These are phyloP conservation scores for Pichia sp. DNA, from an alignment of 1,139 yeast genomes.

Conservation along the genomic window DNA sequence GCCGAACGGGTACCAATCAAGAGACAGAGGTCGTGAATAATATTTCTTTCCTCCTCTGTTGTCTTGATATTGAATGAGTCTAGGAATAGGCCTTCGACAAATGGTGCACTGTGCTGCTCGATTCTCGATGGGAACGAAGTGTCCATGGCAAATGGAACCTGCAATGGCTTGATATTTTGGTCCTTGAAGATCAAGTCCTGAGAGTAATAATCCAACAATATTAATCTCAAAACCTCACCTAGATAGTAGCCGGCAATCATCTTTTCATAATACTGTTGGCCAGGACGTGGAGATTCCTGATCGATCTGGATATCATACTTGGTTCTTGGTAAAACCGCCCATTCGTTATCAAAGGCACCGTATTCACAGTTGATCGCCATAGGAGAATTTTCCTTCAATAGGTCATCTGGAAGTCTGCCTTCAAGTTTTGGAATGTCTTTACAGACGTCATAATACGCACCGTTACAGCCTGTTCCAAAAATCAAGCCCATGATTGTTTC, in stretches of 20 bases:
- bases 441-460: constrained; percentile 85
- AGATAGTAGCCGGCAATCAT: constrained; percentile 96
- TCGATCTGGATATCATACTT: constrained; percentile 80
- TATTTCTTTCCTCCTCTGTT: constrained; percentile 73
- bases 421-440: constrained; percentile 76
- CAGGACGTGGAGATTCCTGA: constrained; percentile 88
- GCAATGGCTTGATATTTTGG: constrained; percentile 58
- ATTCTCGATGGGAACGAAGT: constrained; percentile 82
- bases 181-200: constrained; percentile 56
- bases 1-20: constrained; percentile 91
- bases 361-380: constrained; percentile 99
- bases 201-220: constrained; percentile 66
- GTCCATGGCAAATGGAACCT: constrained; percentile 69
- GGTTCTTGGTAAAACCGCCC: constrained; percentile 78
- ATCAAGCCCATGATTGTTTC: constrained; percentile 90
- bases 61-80: constrained; percentile 56
- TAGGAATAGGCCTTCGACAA: constrained; percentile 64
- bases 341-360: constrained; percentile 96
- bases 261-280: constrained; percentile 93
- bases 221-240: constrained; percentile 86
- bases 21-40: constrained; percentile 80
- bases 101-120: constrained; percentile 75
- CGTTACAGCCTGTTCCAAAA: constrained; percentile 97
- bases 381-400: constrained; percentile 48
- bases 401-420: constrained; percentile 63